Base-by-base conservation (phyloP, 177 flowering plant species). In the Vitis hybrid region DNA sequence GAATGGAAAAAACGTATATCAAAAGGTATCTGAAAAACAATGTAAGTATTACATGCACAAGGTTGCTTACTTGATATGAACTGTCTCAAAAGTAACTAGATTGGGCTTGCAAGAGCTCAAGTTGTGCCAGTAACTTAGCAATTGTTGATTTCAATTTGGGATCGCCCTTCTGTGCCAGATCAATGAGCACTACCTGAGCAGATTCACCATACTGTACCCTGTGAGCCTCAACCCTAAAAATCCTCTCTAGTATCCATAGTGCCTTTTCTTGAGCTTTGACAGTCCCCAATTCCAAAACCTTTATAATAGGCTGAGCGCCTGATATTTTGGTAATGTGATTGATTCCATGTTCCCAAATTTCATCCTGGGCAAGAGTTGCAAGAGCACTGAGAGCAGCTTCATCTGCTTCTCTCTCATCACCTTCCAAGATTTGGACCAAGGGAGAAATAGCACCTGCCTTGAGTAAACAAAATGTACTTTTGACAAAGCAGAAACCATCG, bases 101-200 rank as follows among this genome's bases (percentile, higher is more conserved):
- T 75, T 93, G 94, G 71, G 15, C 76, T 75, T 88, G 97, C 82
- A 93, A 74, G 26, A 93, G 85, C 69, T 89, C 90, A 68, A 93
- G 91, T 65, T 85, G 93, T 51, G 91, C 94, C 83, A 93, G 70
- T 63, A 91, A 40, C 77, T 80, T 88, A 13, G 94, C 95, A 60
- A 77, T 68, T 17, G 62, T 72, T 62, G 93, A 75, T 76, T 83
- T 90, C 73, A 93, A 58, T 52, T 72, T 65, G n/a, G 81, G 66
- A 70, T 81, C 84, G 11, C 86, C 89, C n/a, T 83, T 85, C 67
- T 90, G 95, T 10, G 92, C 88, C 18, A 93, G 79, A 72, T 89
- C 89, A 57, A 91, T 83, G 14, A 93, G 88, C 67, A 90, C 68
- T 56, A 75, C 87, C 75, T 85, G 86, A 55, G 90, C 91, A 71